Evolutionary conservation across 1,139 yeast genomes (phyloP).

Genomic region (Yamadazyma jaroonii): DNA sequence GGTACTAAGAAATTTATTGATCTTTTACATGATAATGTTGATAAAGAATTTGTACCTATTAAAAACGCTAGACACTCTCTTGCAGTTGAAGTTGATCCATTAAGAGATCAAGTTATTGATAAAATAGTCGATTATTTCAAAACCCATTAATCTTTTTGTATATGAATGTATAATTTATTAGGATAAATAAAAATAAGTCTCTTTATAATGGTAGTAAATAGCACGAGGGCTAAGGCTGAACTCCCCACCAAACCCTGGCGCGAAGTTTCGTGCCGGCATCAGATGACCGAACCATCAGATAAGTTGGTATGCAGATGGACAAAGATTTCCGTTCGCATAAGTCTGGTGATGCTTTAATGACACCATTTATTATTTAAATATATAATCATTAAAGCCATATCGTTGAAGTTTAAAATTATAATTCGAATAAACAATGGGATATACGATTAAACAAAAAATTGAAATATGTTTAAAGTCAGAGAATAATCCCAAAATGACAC

Average conservation of each 20-base stretch:
- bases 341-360: slow-evolving; percentile 11
- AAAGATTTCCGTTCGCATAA: slow-evolving; percentile 7
- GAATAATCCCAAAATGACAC: slow-evolving; percentile 65
- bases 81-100: slow-evolving; percentile 41
- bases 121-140: slow-evolving; percentile 10
- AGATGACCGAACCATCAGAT: too few relatives aligned
- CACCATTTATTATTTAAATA: neutral
- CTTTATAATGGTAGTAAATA: too few relatives aligned
- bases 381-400: neutral
- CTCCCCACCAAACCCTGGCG: too few relatives aligned
- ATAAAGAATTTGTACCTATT: slow-evolving; percentile 25
- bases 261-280: too few relatives aligned
- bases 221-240: too few relatives aligned
- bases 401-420: neutral
- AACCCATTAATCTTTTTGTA: slow-evolving; percentile 1
- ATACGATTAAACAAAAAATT: slow-evolving; percentile 61
- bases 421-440: slow-evolving; percentile 39
- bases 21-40: slow-evolving; percentile 28
- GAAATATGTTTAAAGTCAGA: slow-evolving; percentile 68
- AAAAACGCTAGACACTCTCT: slow-evolving; percentile 45
- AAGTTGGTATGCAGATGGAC: neutral
- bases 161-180: neutral
- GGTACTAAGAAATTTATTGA: slow-evolving; percentile 51
- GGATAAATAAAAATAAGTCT: too few relatives aligned
- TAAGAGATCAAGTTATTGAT: slow-evolving; percentile 25